Conservation (phyloP, 23 red algal genomes). For the Gracilaria domingensis region DNA sequence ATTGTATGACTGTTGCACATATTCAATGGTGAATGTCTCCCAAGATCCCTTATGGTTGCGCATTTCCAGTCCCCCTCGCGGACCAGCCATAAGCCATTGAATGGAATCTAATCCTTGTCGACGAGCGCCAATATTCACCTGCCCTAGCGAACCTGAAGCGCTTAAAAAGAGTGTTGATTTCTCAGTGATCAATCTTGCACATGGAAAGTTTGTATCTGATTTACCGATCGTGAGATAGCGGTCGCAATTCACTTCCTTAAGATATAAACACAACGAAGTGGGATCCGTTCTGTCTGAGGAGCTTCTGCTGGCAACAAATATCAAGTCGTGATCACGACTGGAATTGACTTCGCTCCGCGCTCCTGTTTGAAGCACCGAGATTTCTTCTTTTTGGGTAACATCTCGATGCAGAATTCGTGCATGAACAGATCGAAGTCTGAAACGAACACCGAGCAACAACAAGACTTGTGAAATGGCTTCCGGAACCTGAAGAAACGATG, state of each 20-base stretch:
- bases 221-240: conserved; percentile 24
- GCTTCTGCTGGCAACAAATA: not conserved
- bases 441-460: conserved; percentile 52
- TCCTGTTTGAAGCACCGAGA: conserved; percentile 19
- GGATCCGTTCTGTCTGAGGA: not conserved
- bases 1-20: conserved; percentile 64
- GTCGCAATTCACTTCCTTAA: conserved; percentile 1
- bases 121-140: conserved; percentile 25
- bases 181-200: conserved; percentile 7
- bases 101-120: not conserved
- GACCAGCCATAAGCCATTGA: conserved; percentile 80
- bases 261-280: not conserved
- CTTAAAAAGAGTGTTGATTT: not conserved
- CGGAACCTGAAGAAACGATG: not conserved
- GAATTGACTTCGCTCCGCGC: conserved; percentile 8
- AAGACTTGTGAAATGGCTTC: conserved; percentile 48
- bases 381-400: not conserved
- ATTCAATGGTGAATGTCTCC: conserved; percentile 68
- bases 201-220: not conserved
- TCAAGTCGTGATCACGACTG: not conserved
- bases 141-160: not conserved
- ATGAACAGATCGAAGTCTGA: conserved; percentile 49
- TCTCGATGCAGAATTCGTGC: conserved; percentile 28
- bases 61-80: conserved; percentile 59
- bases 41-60: conserved; percentile 41